Evolutionary conservation across 345 rosid genomes (phyloP), one percentile per base, ranked within the genome.

Genomic region (Linum usitatissimum): DNA sequence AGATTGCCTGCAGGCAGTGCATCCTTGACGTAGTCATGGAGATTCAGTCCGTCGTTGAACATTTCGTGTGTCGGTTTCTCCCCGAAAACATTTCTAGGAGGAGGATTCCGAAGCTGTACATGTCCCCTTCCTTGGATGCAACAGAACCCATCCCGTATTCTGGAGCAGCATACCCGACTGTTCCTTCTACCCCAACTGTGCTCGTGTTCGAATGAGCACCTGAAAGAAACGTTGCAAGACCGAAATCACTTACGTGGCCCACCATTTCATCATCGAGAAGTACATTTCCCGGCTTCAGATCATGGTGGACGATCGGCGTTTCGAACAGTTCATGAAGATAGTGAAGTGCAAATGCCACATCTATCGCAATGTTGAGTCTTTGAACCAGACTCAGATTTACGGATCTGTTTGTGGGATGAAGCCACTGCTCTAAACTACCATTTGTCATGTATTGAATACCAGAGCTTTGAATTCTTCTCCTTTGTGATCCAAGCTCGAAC

Each of bases 251-350:
- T 5, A 73, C 68, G 42, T 64, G 67, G 9, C 70, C 72, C 63
- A 63, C 59, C 75, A 72, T 69, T 17, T 70, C 64, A 4, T 62
- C 66, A 13, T 73, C 68, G 0, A 70, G 71, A 15, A 69, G 76
- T 19, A 76, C 65, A 34, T 72, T 72, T 56, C 63, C 53, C 18
- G 70, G 77, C 59, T 72, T 76, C 39, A 69, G 17, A 61, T 72
- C 76, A 4, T 72, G 28, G 34, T 76, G 75, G 48, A 70, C 66
- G 0, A 73, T 57, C 2, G 67, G 56, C 3, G 38, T 45, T 23
- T 45, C 30, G 18, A 63, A 69, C 8, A 18, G 58, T 42, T 40
- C 59, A 58, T 76, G 76, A 34, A 72, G 74, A 61, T 72, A 72
- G 17, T 63, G 71, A 18, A 76, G 57, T 0, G 72, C 80, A 30